Conservation (phyloP, 352 stramenopile genomes). For the Phytopythium vexans region DNA sequence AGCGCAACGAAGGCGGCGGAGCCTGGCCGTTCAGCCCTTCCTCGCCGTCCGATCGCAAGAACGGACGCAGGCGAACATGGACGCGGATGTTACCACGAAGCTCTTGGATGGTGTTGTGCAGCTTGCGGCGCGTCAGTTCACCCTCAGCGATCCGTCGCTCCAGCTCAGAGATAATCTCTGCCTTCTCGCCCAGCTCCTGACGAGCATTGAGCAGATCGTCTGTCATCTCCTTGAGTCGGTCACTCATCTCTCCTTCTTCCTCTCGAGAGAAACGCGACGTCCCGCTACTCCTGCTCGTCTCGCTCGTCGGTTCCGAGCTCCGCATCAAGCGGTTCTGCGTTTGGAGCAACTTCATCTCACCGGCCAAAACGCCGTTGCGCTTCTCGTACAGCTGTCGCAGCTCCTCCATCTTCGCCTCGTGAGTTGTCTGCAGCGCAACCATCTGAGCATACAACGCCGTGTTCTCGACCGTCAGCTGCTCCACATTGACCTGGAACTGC, state of each 20-base stretch:
- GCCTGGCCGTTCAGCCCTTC: conserved; percentile 38
- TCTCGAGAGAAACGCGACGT: conserved; percentile 13
- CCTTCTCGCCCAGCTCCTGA: conserved; percentile 62
- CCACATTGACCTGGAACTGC: conserved; percentile 85
- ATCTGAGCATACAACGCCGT: conserved; percentile 85
- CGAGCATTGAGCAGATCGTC: conserved; percentile 59
- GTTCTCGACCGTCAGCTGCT: conserved; percentile 84
- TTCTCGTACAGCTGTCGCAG: conserved; percentile 64
- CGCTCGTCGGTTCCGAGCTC: conserved; percentile 25
- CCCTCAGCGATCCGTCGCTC: conserved; percentile 59
- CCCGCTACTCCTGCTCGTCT: conserved; percentile 7
- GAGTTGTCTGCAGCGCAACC: conserved; percentile 76
- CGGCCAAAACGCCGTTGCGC: conserved; percentile 59
- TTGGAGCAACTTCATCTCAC: conserved; percentile 76
- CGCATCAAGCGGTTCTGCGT: conserved; percentile 76
- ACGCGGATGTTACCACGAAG: conserved; percentile 99
- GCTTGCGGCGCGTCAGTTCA: conserved; percentile 84
- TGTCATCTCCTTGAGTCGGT: conserved; percentile 64
- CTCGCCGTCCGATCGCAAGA: conserved; percentile 81
- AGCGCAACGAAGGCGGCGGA: conserved; percentile 52
- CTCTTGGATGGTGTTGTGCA: conserved; percentile 99
- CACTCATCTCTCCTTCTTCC: conserved; percentile 43
- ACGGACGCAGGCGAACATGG: conserved; percentile 92
- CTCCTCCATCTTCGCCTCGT: conserved; percentile 84
- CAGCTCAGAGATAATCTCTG: conserved; percentile 61